phyloP scores from a whole-genome alignment of 441 rosid species.

The Rhodomyrtus psidioides region DNA sequence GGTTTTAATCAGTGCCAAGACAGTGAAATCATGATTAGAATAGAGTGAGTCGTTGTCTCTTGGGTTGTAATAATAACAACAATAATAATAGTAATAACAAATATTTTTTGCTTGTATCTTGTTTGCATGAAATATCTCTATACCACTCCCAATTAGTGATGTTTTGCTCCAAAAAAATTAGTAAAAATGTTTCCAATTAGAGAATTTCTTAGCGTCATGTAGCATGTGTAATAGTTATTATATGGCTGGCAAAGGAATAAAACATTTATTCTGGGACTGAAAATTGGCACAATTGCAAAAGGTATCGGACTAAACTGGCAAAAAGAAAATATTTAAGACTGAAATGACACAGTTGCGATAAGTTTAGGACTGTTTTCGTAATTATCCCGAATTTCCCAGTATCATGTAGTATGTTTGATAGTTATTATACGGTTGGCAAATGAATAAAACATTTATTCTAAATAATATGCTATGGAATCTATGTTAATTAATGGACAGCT shows the following conservation, averaged over 20 bases:
- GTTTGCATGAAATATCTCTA: background rate
- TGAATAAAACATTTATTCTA: conserved; percentile 27
- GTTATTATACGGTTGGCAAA: conserved; percentile 5
- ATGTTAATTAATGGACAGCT: conserved; percentile 18
- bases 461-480: conserved; percentile 17
- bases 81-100: background rate
- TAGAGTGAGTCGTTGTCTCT: conserved; percentile 27
- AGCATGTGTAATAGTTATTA: conserved; percentile 1
- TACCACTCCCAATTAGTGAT: background rate
- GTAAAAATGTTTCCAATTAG: background rate
- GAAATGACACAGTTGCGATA: too few relatives aligned
- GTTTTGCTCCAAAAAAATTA: background rate
- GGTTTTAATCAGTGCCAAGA: conserved; percentile 17
- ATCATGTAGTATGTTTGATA: conserved; percentile 2
- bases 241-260: conserved; percentile 14
- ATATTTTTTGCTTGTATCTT: background rate
- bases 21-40: conserved; percentile 11
- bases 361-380: too few relatives aligned
- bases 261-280: background rate
- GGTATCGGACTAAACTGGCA: too few relatives aligned
- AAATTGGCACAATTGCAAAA: too few relatives aligned
- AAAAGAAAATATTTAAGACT: too few relatives aligned
- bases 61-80: background rate
- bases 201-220: conserved; percentile 11
- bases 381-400: background rate